phyloP scores from a whole-genome alignment of 1,139 yeast genomes.

The Suhomyces yuchorum region DNA sequence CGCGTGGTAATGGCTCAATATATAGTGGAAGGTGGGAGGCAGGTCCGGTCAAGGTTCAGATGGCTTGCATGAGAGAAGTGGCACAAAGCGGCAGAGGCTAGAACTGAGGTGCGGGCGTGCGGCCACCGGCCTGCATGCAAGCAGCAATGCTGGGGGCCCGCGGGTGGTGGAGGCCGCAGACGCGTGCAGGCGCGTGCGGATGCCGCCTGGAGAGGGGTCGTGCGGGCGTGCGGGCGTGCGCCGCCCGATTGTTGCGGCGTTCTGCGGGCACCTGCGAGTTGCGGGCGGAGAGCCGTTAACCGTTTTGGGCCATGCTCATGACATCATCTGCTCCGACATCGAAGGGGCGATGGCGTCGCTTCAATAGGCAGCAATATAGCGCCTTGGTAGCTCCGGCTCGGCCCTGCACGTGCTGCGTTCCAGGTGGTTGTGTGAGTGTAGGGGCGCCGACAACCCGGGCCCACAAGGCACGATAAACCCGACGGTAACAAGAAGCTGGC shows the following conservation, averaged over 20 bases:
- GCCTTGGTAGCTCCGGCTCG: background rate
- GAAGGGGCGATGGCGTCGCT: background rate
- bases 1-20: constrained; percentile 8
- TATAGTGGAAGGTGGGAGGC: constrained; percentile 3
- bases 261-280: background rate
- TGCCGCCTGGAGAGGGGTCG: too few relatives aligned
- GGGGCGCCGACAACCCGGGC: too few relatives aligned
- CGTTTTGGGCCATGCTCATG: background rate
- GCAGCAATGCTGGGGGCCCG: background rate
- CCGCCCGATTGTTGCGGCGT: background rate
- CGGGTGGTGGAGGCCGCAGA: background rate
- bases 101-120: constrained; percentile 5
- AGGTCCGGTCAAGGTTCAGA: constrained; percentile 6
- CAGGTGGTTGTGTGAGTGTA: too few relatives aligned
- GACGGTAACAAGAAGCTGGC: too few relatives aligned
- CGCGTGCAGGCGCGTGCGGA: background rate
- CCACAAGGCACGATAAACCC: too few relatives aligned
- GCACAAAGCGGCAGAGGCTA: constrained; percentile 12
- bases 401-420: background rate
- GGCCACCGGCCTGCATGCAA: background rate
- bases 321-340: background rate
- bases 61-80: constrained; percentile 12
- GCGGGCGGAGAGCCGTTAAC: background rate
- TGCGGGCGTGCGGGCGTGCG: background rate
- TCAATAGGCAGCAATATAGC: background rate